Evolutionary conservation across 1,284 basidiomycete genomes (phyloP).

Genomic region (Fomitopsis schrenkii): DNA sequence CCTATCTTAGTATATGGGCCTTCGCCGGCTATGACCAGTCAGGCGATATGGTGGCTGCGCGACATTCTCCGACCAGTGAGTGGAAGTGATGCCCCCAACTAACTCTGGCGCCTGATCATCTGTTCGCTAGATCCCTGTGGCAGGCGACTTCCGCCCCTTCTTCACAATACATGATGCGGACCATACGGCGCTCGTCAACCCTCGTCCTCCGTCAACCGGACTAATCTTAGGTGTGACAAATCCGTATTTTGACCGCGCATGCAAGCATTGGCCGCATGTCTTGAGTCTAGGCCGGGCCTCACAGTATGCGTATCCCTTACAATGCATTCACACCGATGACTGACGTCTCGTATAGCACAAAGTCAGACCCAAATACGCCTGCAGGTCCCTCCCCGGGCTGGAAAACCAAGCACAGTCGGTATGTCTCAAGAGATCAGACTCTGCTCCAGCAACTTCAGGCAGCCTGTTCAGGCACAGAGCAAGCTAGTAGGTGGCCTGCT

Average conservation of each 20-base stretch:
- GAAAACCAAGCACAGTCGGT: constrained; percentile 79
- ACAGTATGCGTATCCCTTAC: constrained; percentile 30
- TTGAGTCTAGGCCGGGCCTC: constrained; percentile 57
- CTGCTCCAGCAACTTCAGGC: constrained; percentile 68
- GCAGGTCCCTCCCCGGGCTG: constrained; percentile 62
- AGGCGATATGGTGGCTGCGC: constrained; percentile 88
- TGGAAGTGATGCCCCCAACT: neutral
- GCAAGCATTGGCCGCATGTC: constrained; percentile 91
- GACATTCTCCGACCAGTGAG: constrained; percentile 84
- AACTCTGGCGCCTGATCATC: neutral
- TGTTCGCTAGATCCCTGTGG: constrained; percentile 66
- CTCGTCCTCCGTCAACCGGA: constrained; percentile 81
- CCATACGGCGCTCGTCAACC: constrained; percentile 72
- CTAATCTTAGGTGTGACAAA: constrained; percentile 91
- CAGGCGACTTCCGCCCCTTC: constrained; percentile 88
- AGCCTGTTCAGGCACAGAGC: constrained; percentile 46
- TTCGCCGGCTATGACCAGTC: constrained; percentile 78
- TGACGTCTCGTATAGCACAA: neutral
- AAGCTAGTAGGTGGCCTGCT: constrained; percentile 43
- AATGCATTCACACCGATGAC: neutral
- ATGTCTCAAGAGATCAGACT: constrained; percentile 80
- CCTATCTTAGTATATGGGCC: constrained; percentile 84
- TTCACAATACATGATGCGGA: constrained; percentile 96
- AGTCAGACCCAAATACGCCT: neutral
- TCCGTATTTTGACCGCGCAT: constrained; percentile 87